A percentile compares a stretch with the other conserved stretches of the same genome.
These are phyloP conservation scores for Aquilaria yunnanensis DNA, from an alignment of 345 rosid genomes.

Conservation along the genomic window DNA sequence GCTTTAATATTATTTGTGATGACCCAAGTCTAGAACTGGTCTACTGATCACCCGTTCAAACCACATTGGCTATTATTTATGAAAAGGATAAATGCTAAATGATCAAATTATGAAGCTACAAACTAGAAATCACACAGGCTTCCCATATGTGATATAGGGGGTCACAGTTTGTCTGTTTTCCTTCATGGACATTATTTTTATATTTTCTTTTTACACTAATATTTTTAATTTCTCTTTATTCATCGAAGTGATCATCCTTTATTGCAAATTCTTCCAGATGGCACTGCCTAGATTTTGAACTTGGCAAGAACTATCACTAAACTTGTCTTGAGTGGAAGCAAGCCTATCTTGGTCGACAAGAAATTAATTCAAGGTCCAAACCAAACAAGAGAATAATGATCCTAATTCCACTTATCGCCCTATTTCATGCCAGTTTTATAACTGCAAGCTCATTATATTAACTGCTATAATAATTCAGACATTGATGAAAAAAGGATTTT, in stretches of 20 bases:
- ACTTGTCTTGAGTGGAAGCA: slow-evolving; percentile 36
- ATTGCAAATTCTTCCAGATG: slow-evolving; percentile 46
- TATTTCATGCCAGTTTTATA: slow-evolving; percentile 36
- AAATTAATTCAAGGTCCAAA: slow-evolving; percentile 50
- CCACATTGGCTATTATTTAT: too few species aligned
- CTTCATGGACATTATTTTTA: slow-evolving; percentile 5
- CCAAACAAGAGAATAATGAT: slow-evolving; percentile 41
- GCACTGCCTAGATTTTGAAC: slow-evolving; percentile 45
- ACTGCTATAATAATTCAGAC: not conserved
- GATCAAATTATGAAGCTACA: too few species aligned
- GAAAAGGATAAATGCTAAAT: too few species aligned
- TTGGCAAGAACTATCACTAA: slow-evolving; percentile 34
- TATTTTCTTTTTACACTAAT: not conserved
- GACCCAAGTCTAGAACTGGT: too few species aligned
- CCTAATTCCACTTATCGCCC: slow-evolving; percentile 38
- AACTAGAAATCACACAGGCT: too few species aligned
- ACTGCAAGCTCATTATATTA: not conserved
- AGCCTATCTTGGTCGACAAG: slow-evolving; percentile 39
- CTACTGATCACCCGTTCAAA: too few species aligned
- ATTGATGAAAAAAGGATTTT: not conserved
- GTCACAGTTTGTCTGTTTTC: slow-evolving; percentile 18
- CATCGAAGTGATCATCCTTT: slow-evolving; percentile 3
- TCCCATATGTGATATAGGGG: too few species aligned
- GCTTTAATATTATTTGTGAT: too few species aligned
- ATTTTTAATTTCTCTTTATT: not conserved